A percentile compares a stretch with the other conserved stretches of the same genome.
Evolutionary conservation across 306 rosid species (phyloP).

Genomic region (Vigna nakashimae): DNA sequence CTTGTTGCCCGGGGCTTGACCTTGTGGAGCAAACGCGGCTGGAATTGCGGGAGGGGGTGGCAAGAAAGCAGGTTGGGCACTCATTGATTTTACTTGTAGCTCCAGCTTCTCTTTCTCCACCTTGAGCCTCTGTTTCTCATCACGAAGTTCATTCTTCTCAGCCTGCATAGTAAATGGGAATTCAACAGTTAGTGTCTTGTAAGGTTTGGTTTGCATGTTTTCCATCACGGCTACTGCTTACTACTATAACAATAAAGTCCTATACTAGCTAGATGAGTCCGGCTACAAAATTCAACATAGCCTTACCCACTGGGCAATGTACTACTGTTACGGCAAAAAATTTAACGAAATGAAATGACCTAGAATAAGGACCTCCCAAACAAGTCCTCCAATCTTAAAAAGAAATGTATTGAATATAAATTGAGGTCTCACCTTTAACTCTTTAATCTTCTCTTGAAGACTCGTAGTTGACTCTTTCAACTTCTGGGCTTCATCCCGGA

Average conservation of each 20-base stretch:
- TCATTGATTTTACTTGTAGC: slow-evolving; percentile 79
- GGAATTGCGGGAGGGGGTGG: slow-evolving; percentile 79
- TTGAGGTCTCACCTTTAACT: slow-evolving; percentile 68
- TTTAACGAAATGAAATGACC: slow-evolving; percentile 9
- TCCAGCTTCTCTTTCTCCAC: slow-evolving; percentile 91
- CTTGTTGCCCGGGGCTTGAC: slow-evolving; percentile 90
- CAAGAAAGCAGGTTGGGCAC: slow-evolving; percentile 78
- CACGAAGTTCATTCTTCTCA: slow-evolving; percentile 95
- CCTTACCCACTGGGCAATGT: neutral
- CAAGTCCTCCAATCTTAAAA: slow-evolving; percentile 24
- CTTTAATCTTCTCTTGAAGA: slow-evolving; percentile 94
- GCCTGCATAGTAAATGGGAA: slow-evolving; percentile 52
- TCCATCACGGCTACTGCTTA: neutral
- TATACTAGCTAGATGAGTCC: neutral
- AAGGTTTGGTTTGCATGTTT: slow-evolving; percentile 15
- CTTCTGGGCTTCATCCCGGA: slow-evolving; percentile 84
- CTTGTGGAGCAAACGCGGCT: slow-evolving; percentile 84
- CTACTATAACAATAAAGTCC: neutral
- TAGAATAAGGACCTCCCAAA: slow-evolving; percentile 12
- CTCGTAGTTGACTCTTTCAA: slow-evolving; percentile 76
- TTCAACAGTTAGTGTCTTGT: slow-evolving; percentile 6
- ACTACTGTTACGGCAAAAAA: slow-evolving; percentile 1
- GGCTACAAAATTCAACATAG: neutral
- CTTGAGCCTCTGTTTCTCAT: slow-evolving; percentile 93
- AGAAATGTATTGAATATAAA: neutral